A percentile compares a stretch with the other conserved stretches of the same genome.
Evolutionary conservation across 495 filamentous ascomycete genomes (phyloP).

Genomic region (Podospora sp.): DNA sequence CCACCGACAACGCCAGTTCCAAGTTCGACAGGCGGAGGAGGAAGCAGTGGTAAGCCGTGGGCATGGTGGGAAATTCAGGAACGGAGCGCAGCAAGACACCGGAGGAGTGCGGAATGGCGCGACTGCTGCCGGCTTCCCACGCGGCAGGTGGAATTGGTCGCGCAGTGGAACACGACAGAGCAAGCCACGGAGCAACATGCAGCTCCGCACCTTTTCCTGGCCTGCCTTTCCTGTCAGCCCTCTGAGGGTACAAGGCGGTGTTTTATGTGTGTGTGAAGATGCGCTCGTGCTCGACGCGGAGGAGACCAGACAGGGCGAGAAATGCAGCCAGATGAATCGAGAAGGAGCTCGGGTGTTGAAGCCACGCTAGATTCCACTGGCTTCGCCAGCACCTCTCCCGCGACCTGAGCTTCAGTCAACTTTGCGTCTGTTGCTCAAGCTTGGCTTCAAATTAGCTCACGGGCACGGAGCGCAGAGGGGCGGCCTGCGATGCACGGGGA

Average conservation of each 20-base stretch:
- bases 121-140: slow-evolving; percentile 13
- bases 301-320: background rate
- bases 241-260: slow-evolving; percentile 6
- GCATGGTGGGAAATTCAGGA: slow-evolving; percentile 16
- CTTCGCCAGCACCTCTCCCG: background rate
- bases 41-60: slow-evolving; percentile 8
- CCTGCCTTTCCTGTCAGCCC: background rate
- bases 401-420: background rate
- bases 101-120: slow-evolving; percentile 5
- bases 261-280: slow-evolving; percentile 29
- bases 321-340: slow-evolving; percentile 10
- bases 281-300: slow-evolving; percentile 23
- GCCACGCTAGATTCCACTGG: background rate
- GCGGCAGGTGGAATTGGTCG: slow-evolving; percentile 8
- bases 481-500: slow-evolving; percentile 6
- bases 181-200: slow-evolving; percentile 13
- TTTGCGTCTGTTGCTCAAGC: background rate
- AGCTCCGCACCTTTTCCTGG: slow-evolving; percentile 4
- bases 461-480: slow-evolving; percentile 23
- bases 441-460: slow-evolving; percentile 21
- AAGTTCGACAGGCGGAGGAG: slow-evolving; percentile 14
- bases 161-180: background rate
- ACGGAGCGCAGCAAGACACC: background rate
- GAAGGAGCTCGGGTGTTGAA: slow-evolving; percentile 14
- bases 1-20: slow-evolving; percentile 15